These are phyloP conservation scores for Proteromonas lacertae DNA, from an alignment of 352 stramenopile genomes.

Conservation along the genomic window DNA sequence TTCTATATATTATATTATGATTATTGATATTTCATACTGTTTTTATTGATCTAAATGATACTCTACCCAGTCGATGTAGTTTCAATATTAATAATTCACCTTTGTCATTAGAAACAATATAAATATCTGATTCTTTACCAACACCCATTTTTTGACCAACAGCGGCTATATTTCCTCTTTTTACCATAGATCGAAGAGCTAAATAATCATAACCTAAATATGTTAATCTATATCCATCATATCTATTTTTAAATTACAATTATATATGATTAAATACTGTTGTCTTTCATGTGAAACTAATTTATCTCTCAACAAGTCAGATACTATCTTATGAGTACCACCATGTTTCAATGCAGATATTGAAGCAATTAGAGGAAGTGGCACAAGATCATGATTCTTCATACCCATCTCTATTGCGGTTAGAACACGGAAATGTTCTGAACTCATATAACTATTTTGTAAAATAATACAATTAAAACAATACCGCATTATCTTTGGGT, in stretches of 20 bases:
- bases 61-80: slow-evolving; percentile 92
- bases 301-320: slow-evolving; percentile 76
- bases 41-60: slow-evolving; percentile 14
- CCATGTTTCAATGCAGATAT: slow-evolving; percentile 86
- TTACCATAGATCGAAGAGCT: slow-evolving; percentile 68
- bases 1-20: no score
- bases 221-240: slow-evolving; percentile 61
- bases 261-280: slow-evolving; percentile 74
- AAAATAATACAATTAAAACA: no score
- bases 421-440: slow-evolving; percentile 78
- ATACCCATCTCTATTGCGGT: slow-evolving; percentile 90
- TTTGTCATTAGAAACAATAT: slow-evolving; percentile 35
- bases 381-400: slow-evolving; percentile 90
- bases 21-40: no score
- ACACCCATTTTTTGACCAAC: slow-evolving; percentile 74
- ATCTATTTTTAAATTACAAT: no score
- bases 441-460: no score
- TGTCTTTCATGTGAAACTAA: slow-evolving; percentile 72
- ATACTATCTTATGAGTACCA: slow-evolving; percentile 84
- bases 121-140: slow-evolving; percentile 97
- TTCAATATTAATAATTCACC: slow-evolving; percentile 91
- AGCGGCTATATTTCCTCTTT: slow-evolving; percentile 44
- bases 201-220: slow-evolving; percentile 97
- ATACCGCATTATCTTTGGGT: slow-evolving; percentile 49
- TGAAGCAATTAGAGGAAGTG: slow-evolving; percentile 65